These are phyloP conservation scores for Pluteus cervinus DNA, from an alignment of 768 basidiomycete species.

Conservation along the genomic window DNA sequence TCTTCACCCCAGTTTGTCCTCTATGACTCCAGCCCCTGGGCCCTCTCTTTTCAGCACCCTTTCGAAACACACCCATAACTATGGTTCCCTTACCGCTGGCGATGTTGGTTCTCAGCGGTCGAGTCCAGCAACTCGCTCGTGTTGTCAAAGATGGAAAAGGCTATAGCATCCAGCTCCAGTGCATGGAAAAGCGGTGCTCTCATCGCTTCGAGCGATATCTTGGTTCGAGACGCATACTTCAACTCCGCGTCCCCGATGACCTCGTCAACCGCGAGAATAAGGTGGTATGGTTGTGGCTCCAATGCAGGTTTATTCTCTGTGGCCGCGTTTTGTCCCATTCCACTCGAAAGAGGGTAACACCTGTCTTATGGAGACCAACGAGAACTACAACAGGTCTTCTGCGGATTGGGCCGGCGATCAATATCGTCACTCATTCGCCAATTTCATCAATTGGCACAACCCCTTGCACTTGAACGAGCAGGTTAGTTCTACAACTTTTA, in stretches of 20 bases:
- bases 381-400: constrained; percentile 38
- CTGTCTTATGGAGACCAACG: constrained; percentile 55
- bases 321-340: constrained; percentile 57
- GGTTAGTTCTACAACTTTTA: constrained; percentile 29
- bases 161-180: constrained; percentile 42
- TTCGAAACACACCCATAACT: no score
- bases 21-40: no score
- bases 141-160: constrained; percentile 24
- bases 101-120: no score
- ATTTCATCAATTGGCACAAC: constrained; percentile 63
- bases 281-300: constrained; percentile 29
- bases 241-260: constrained; percentile 42
- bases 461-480: constrained; percentile 50
- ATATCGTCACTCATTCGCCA: constrained; percentile 34
- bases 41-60: no score
- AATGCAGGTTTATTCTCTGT: constrained; percentile 51
- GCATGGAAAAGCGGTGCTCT: constrained; percentile 53
- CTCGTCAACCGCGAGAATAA: constrained; percentile 28
- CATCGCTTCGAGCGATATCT: constrained; percentile 60
- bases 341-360: constrained; percentile 55
- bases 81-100: no score
- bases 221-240: constrained; percentile 59
- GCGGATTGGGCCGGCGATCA: constrained; percentile 39
- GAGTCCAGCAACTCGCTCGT: constrained; percentile 51
- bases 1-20: no score